These are phyloP conservation scores for Aphanomyces stellatus DNA, from an alignment of 352 stramenopile species.

Conservation along the genomic window DNA sequence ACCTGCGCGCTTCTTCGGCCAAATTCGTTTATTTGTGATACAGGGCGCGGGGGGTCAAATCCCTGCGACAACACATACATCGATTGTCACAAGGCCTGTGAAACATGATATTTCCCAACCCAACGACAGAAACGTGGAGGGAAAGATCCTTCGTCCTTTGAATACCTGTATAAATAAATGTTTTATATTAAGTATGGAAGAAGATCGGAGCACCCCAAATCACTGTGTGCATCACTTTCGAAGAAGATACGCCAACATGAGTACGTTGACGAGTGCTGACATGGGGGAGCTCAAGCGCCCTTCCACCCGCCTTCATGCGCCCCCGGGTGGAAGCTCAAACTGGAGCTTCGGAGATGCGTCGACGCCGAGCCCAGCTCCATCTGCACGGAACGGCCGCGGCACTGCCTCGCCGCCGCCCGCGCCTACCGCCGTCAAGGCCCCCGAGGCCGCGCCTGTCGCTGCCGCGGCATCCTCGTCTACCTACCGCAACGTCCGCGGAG, in stretches of 20 bases:
- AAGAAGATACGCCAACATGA: slow-evolving; percentile 36
- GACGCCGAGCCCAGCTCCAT: slow-evolving; percentile 20
- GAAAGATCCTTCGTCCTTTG: background rate
- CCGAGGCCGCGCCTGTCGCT: background rate
- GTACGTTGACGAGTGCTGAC: slow-evolving; percentile 73
- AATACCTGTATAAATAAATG: slow-evolving; percentile 1
- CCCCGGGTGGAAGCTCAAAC: slow-evolving; percentile 66
- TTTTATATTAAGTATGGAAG: background rate
- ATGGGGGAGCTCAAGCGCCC: slow-evolving; percentile 78
- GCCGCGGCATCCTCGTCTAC: slow-evolving; percentile 7
- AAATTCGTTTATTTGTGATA: background rate
- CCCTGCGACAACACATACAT: too few relatives aligned
- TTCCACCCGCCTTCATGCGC: slow-evolving; percentile 71
- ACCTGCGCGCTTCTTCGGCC: too few relatives aligned
- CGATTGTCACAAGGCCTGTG: background rate
- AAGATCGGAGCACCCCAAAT: background rate
- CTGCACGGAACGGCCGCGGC: slow-evolving; percentile 19
- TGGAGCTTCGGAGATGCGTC: slow-evolving; percentile 59
- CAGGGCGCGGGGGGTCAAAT: background rate
- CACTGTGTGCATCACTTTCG: slow-evolving; percentile 16
- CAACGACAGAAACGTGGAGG: background rate
- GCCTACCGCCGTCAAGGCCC: slow-evolving; percentile 21
- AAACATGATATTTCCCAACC: background rate
- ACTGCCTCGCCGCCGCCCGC: slow-evolving; percentile 29
- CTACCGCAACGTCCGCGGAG: background rate